phyloP scores from a whole-genome alignment of 805 yeast species.

The Sugiyamaella mastotermitis region DNA sequence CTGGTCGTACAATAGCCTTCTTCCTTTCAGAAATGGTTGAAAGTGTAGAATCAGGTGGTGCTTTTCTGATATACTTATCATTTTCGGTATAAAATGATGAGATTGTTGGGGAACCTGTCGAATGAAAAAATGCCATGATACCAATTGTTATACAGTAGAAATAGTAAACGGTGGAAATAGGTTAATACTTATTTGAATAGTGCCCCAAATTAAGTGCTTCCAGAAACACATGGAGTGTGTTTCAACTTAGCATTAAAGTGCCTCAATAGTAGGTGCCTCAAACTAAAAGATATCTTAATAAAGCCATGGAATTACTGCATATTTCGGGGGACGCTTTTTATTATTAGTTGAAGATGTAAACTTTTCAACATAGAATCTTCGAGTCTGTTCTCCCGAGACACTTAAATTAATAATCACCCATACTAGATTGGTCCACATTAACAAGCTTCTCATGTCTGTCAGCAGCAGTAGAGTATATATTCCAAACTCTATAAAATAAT shows the following conservation, averaged over 20 bases:
- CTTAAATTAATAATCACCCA: conserved; percentile 40
- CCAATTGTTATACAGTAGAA: too few relatives aligned
- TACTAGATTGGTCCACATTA: conserved; percentile 17
- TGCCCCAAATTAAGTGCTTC: too few relatives aligned
- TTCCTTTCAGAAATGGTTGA: not conserved
- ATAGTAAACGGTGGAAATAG: too few relatives aligned
- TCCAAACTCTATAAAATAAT: conserved; percentile 53
- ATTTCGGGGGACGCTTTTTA: conserved; percentile 5
- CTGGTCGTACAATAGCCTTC: conserved; percentile 4
- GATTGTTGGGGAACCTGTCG: conserved; percentile 13
- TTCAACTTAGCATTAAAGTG: too few relatives aligned
- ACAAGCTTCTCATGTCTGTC: conserved; percentile 14
- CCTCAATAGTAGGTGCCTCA: too few relatives aligned
- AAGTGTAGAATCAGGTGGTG: not conserved
- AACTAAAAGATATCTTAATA: too few relatives aligned
- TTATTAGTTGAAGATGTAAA: conserved; percentile 18
- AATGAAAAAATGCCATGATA: too few relatives aligned
- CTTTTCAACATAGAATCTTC: conserved; percentile 35
- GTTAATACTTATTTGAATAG: too few relatives aligned
- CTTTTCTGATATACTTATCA: conserved; percentile 4
- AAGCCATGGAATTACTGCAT: conserved; percentile 18
- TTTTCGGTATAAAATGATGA: conserved; percentile 18
- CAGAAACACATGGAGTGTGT: too few relatives aligned
- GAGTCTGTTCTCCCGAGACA: conserved; percentile 45
- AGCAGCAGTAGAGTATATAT: conserved; percentile 36